Evolutionary conservation across 2,329 filamentous ascomycete species (phyloP).

Genomic region (Hortaea sp.): DNA sequence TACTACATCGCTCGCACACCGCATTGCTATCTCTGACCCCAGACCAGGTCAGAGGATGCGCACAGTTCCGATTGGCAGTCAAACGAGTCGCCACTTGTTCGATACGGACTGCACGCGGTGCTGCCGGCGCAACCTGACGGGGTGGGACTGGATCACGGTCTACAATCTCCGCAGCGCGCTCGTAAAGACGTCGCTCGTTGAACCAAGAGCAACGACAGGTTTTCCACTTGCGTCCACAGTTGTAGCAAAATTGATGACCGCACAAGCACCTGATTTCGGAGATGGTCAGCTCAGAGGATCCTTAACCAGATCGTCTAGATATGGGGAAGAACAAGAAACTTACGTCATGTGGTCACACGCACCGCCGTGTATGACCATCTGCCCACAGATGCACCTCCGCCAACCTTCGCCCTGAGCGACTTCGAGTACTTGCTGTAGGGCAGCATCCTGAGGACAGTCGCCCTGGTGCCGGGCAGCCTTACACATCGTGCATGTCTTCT

Average conservation of each 20-base stretch:
- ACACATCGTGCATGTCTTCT: slow-evolving; percentile 40
- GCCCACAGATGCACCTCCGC: slow-evolving; percentile 1
- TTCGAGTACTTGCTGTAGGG: slow-evolving; percentile 1
- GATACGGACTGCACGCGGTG: background rate
- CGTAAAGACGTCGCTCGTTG: slow-evolving; percentile 8
- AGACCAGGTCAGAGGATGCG: background rate
- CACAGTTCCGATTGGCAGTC: background rate
- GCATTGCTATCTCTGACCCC: background rate
- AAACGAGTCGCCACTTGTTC: background rate
- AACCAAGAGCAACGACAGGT: slow-evolving; percentile 9
- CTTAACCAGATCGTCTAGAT: background rate
- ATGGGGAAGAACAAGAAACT: background rate
- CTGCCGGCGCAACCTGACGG: background rate
- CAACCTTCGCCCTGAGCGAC: background rate
- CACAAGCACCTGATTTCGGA: slow-evolving; percentile 9
- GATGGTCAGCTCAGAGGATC: background rate
- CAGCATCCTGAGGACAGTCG: slow-evolving; percentile 6
- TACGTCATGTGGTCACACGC: slow-evolving; percentile 7
- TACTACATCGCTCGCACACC: background rate
- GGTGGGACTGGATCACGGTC: background rate
- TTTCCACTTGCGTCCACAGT: slow-evolving; percentile 13
- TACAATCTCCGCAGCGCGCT: slow-evolving; percentile 1
- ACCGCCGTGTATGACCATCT: slow-evolving; percentile 1
- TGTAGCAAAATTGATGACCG: slow-evolving; percentile 15
- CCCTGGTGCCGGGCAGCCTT: slow-evolving; percentile 24